Evolutionary conservation across 2,329 filamentous ascomycete genomes (phyloP).

Genomic region (Triangularia setosa): DNA sequence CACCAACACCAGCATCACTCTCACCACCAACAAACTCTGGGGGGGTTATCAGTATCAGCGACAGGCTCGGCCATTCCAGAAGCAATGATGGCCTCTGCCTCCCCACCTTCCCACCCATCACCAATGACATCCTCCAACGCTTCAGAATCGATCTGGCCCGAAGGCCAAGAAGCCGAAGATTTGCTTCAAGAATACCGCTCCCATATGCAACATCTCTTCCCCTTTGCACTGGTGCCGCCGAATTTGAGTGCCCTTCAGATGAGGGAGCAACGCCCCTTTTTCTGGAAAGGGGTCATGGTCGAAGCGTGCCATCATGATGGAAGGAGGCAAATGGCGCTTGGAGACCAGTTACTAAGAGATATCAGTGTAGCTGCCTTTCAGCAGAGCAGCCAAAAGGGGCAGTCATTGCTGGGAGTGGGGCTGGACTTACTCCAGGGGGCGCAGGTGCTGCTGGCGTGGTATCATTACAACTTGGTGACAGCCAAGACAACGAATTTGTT

Average conservation of each 20-base stretch:
- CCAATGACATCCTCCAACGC: background rate
- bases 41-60: background rate
- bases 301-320: conserved; percentile 41
- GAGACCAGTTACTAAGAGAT: conserved; percentile 42
- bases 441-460: conserved; percentile 45
- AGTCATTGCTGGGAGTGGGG: conserved; percentile 29
- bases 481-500: conserved; percentile 48
- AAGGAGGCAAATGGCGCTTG: conserved; percentile 40
- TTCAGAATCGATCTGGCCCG: conserved; percentile 35
- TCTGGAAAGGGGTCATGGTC: conserved; percentile 51
- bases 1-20: background rate
- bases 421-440: conserved; percentile 47
- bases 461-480: conserved; percentile 46
- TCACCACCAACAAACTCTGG: background rate
- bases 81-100: background rate
- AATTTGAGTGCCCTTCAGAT: conserved; percentile 36
- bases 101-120: background rate
- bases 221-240: conserved; percentile 43
- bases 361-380: conserved; percentile 39
- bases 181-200: conserved; percentile 37
- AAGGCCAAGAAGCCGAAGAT: conserved; percentile 37
- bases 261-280: conserved; percentile 37
- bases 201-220: conserved; percentile 37
- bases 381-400: conserved; percentile 30
- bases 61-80: background rate